These are phyloP conservation scores for Bryoglossum gracile DNA, from an alignment of 495 filamentous ascomycete species.

Conservation along the genomic window DNA sequence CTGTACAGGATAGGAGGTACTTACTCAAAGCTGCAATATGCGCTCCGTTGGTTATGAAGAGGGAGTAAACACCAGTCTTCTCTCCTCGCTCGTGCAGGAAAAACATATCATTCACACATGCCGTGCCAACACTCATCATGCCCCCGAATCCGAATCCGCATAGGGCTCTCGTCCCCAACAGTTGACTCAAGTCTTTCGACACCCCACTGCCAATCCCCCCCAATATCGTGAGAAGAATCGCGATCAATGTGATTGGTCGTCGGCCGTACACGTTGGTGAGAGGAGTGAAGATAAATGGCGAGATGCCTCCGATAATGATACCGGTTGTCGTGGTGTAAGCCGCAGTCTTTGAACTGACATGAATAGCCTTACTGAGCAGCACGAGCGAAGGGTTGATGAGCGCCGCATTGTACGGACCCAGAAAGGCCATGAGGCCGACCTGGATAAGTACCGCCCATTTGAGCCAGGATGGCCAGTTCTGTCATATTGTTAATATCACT, in stretches of 20 bases:
- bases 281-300: slow-evolving; percentile 24
- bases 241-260: slow-evolving; percentile 24
- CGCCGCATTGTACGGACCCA: slow-evolving; percentile 25
- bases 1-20: too few relatives aligned
- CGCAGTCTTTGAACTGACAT: slow-evolving; percentile 16
- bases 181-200: slow-evolving; percentile 14
- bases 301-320: slow-evolving; percentile 24
- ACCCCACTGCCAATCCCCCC: slow-evolving; percentile 23
- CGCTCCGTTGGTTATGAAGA: slow-evolving; percentile 27
- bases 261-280: slow-evolving; percentile 22
- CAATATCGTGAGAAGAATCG: slow-evolving; percentile 22
- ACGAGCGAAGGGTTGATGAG: slow-evolving; percentile 23
- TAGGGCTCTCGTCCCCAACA: slow-evolving; percentile 21
- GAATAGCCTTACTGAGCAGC: slow-evolving; percentile 18
- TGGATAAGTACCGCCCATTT: slow-evolving; percentile 28
- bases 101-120: slow-evolving; percentile 27
- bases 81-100: slow-evolving; percentile 26
- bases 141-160: slow-evolving; percentile 25
- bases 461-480: slow-evolving; percentile 27
- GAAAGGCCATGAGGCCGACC: slow-evolving; percentile 26
- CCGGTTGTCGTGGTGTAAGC: slow-evolving; percentile 25
- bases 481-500: background rate
- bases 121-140: slow-evolving; percentile 26
- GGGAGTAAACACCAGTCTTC: slow-evolving; percentile 26
- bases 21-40: slow-evolving; percentile 22